Base-by-base conservation (phyloP, 345 rosid species). In the Reutealis trisperma region DNA sequence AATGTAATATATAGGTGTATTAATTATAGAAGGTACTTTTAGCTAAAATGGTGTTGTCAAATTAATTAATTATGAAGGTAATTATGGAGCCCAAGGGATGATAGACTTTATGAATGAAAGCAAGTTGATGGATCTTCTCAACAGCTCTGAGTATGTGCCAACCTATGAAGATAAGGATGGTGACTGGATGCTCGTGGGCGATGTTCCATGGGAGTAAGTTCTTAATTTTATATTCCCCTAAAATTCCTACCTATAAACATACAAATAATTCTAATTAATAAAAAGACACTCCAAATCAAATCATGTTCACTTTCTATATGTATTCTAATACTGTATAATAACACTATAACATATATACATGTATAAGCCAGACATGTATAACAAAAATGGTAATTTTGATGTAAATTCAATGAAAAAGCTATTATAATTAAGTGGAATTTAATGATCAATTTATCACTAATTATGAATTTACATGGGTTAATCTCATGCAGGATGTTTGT, bases 171-270 rank as follows among this genome's bases (percentile, higher is more conserved):
- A 94, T 81, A 94, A 91, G 87, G 98, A 93, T 69, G 98, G 98
- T 1, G 98, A 94, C 81, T 94, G 98, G 98, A 94, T 94, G 98
- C 95, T 94, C 71, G 98, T 94, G 57, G 98, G 98, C 5, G 98
- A 94, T 87, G 98, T 93, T 78, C 98, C 98, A 67, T 94, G 98
- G 98, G 89, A 86, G 98, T 94, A 83, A 78, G 98, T 87, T 74
- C 72, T 73, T 77, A 4, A 37, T 37, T 47, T 27, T 0, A 3
- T 51, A 5, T 47, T 27, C 0, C 30, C 61, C 52, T 27, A 63
- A 72, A 75, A 61, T 15, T 58, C 64, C 21, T 12, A 19, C 12
- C 7, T 9, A 49, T 49, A 6, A 44, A 21, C 47, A 76, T 67
- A 67, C 41, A 67, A 45, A 14, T 25, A 21, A 51, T 32, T 51